phyloP scores from a whole-genome alignment of 2,329 filamentous ascomycete genomes.

The Xylariales sp. region DNA sequence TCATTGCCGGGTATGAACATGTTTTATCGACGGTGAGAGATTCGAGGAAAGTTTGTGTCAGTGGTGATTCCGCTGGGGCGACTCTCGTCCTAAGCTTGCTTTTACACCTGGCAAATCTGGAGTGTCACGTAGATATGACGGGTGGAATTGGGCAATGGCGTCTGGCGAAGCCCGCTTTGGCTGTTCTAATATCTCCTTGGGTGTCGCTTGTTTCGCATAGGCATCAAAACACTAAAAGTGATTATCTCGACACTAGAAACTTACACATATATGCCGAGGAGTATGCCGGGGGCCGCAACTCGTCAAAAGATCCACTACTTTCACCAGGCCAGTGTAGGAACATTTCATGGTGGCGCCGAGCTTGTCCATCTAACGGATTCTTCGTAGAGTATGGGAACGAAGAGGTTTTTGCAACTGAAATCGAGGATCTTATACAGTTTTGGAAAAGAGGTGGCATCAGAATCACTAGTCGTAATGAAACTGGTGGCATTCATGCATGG shows the following conservation, averaged over 20 bases:
- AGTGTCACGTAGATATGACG: slow-evolving; percentile 45
- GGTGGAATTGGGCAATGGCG: slow-evolving; percentile 51
- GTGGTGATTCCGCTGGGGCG: slow-evolving; percentile 83
- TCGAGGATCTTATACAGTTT: slow-evolving; percentile 67
- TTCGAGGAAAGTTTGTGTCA: slow-evolving; percentile 73
- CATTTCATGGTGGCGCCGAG: slow-evolving; percentile 71
- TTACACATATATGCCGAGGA: slow-evolving; percentile 77
- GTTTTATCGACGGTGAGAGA: slow-evolving; percentile 69
- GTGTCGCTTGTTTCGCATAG: slow-evolving; percentile 75
- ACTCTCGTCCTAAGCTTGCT: slow-evolving; percentile 79
- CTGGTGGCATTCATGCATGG: slow-evolving; percentile 83
- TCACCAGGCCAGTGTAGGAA: slow-evolving; percentile 80
- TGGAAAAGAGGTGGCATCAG: slow-evolving; percentile 65
- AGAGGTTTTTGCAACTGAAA: slow-evolving; percentile 81
- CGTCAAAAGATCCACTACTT: slow-evolving; percentile 65
- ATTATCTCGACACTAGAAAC: slow-evolving; percentile 76
- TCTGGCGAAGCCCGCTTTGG: slow-evolving; percentile 61
- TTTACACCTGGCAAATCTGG: slow-evolving; percentile 69
- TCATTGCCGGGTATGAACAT: slow-evolving; percentile 76
- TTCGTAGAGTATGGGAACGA: slow-evolving; percentile 79
- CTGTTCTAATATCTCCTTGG: slow-evolving; percentile 84
- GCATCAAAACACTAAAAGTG: slow-evolving; percentile 76
- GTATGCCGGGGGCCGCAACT: slow-evolving; percentile 67
- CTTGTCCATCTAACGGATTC: slow-evolving; percentile 74
- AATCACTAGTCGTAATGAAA: slow-evolving; percentile 69